Evolutionary conservation across 208 protist genomes (phyloP).

Genomic region (Acanthamoeba castellanii): DNA sequence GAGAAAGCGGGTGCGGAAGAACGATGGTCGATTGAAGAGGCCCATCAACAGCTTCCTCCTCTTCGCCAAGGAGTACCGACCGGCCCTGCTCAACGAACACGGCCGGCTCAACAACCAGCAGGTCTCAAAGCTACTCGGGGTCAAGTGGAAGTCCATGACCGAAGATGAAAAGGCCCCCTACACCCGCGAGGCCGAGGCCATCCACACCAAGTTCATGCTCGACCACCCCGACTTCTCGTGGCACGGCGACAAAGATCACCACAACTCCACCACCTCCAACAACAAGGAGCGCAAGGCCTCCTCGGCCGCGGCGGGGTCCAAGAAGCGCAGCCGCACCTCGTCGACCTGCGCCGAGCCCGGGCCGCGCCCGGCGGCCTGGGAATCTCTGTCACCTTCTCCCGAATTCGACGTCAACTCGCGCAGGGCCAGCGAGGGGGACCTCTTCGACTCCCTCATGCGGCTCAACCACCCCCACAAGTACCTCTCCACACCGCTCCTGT

Average conservation of each 20-base stretch:
- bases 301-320: too few species aligned
- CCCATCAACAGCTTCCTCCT: conserved; percentile 34
- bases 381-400: background rate
- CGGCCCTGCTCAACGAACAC: background rate
- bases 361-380: too few species aligned
- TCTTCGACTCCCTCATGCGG: background rate
- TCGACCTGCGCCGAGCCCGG: too few species aligned
- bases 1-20: background rate
- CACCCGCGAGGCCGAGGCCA: background rate
- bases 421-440: background rate
- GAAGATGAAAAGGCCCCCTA: background rate
- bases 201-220: background rate
- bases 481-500: too few species aligned
- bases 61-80: background rate
- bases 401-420: too few species aligned
- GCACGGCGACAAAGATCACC: conserved; percentile 16
- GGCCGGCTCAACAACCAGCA: conserved; percentile 9
- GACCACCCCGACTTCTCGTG: conserved; percentile 16
- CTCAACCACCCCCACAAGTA: background rate
- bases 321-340: too few species aligned
- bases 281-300: background rate
- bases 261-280: background rate
- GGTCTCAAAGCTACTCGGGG: background rate
- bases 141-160: conserved; percentile 22
- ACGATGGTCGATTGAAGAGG: background rate